Conservation (phyloP, 2,329 filamentous ascomycete genomes). For the Achaetomium macrosporum region DNA sequence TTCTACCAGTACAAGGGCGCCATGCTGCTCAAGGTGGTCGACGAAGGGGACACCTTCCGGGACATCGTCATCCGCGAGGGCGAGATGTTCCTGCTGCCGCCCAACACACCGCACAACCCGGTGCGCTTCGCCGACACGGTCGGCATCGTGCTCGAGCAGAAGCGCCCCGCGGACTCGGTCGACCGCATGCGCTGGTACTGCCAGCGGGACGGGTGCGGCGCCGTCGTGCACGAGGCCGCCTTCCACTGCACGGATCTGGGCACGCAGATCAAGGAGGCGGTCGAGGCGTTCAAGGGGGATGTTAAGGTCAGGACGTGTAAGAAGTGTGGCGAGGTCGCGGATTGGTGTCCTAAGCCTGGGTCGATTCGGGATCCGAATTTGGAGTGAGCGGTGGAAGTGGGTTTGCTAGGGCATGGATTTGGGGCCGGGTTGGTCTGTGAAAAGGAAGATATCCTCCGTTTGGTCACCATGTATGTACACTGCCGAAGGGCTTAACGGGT, state of each 20-base stretch:
- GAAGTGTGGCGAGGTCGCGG: constrained; percentile 69
- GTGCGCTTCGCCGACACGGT: constrained; percentile 90
- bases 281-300: constrained; percentile 69
- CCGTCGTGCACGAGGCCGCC: constrained; percentile 73
- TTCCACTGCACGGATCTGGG: constrained; percentile 90
- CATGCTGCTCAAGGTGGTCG: constrained; percentile 91
- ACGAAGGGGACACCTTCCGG: constrained; percentile 58
- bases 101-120: constrained; percentile 95
- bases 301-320: constrained; percentile 67
- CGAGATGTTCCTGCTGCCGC: constrained; percentile 86
- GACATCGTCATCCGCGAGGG: constrained; percentile 90
- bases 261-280: constrained; percentile 88
- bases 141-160: constrained; percentile 88
- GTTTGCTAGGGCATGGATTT: no score
- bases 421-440: no score
- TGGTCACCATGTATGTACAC: no score
- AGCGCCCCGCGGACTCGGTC: constrained; percentile 60
- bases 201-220: constrained; percentile 48
- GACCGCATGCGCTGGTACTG: constrained; percentile 94
- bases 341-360: constrained; percentile 58
- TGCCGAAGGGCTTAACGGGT: no score
- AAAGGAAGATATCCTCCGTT: no score
- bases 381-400: constrained; percentile 23
- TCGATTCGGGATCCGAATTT: constrained; percentile 56
- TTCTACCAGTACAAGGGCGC: constrained; percentile 95